Conservation (phyloP, 176 grass and related monocot genomes). For the Triticum dicoccoides region DNA sequence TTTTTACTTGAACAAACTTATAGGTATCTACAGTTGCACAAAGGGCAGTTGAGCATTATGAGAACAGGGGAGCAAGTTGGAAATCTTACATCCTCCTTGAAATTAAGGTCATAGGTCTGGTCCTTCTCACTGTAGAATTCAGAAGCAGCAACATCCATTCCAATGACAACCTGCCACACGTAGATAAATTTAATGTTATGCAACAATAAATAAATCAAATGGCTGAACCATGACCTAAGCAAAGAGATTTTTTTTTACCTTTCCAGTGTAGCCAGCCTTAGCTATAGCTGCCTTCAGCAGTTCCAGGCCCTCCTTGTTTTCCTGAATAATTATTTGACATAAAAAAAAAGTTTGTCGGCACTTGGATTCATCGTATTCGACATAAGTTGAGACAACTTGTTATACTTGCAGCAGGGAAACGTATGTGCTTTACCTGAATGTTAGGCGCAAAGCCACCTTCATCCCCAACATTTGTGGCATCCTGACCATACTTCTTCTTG, state of each 20-base stretch:
- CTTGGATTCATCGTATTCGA: not conserved
- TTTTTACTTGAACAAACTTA: not conserved
- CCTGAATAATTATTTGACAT: conserved; percentile 38
- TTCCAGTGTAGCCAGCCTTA: conserved; percentile 95
- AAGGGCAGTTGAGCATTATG: not conserved
- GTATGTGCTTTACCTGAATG: conserved; percentile 52
- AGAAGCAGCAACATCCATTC: conserved; percentile 97
- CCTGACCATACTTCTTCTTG: conserved; percentile 98
- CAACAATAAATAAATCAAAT: not conserved
- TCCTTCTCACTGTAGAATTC: conserved; percentile 81
- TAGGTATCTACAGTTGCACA: not conserved
- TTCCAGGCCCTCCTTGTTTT: conserved; percentile 98
- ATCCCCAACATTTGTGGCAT: conserved; percentile 95
- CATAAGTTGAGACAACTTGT: too few species aligned
- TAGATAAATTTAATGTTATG: not conserved
- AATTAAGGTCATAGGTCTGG: conserved; percentile 84
- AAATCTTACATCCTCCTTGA: conserved; percentile 78
- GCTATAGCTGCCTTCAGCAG: conserved; percentile 85
- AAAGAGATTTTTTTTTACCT: conserved; percentile 25
- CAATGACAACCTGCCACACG: conserved; percentile 69
- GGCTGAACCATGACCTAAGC: not conserved
- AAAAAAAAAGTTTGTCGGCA: not conserved
- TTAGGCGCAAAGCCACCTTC: conserved; percentile 98
- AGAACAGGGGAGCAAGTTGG: not conserved
- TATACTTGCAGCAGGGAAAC: too few species aligned